Evolutionary conservation across 805 yeast species (phyloP).

Genomic region (Clavispora phyllophila): DNA sequence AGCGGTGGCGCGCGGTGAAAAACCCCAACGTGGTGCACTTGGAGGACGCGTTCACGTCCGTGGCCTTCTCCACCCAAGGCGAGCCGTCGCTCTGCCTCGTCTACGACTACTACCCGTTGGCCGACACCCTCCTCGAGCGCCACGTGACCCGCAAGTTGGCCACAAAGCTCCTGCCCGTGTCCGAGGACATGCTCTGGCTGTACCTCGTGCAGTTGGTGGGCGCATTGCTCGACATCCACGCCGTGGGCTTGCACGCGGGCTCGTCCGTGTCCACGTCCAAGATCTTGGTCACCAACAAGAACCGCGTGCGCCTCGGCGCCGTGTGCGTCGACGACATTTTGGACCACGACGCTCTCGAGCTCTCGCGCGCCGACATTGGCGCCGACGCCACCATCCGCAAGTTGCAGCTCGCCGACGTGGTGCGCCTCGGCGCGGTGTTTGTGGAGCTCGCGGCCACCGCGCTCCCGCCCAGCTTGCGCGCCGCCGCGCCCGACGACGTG

Average conservation of each 20-base stretch:
- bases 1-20: slow-evolving; percentile 58
- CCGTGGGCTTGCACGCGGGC: slow-evolving; percentile 58
- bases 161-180: slow-evolving; percentile 44
- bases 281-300: slow-evolving; percentile 66
- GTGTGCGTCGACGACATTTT: slow-evolving; percentile 71
- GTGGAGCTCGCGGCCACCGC: slow-evolving; percentile 46
- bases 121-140: slow-evolving; percentile 63
- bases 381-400: slow-evolving; percentile 13
- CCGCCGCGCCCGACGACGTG: slow-evolving; percentile 8
- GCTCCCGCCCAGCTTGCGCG: slow-evolving; percentile 23
- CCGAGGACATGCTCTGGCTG: slow-evolving; percentile 68
- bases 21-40: slow-evolving; percentile 59
- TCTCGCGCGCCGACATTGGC: slow-evolving; percentile 12
- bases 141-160: slow-evolving; percentile 49
- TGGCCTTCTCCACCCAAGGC: slow-evolving; percentile 70
- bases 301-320: slow-evolving; percentile 65
- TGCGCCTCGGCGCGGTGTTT: slow-evolving; percentile 55
- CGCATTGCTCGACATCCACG: slow-evolving; percentile 66
- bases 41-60: slow-evolving; percentile 79
- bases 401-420: slow-evolving; percentile 53
- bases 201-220: slow-evolving; percentile 70
- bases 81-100: slow-evolving; percentile 60
- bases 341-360: slow-evolving; percentile 31
- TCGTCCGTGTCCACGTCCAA: slow-evolving; percentile 57
- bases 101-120: slow-evolving; percentile 80